Percentiles rank a stretch among this genome's conserved stretches.
Evolutionary conservation across 371 early-diverging fungal genomes (phyloP).

Genomic region (Mucor saturninus): DNA sequence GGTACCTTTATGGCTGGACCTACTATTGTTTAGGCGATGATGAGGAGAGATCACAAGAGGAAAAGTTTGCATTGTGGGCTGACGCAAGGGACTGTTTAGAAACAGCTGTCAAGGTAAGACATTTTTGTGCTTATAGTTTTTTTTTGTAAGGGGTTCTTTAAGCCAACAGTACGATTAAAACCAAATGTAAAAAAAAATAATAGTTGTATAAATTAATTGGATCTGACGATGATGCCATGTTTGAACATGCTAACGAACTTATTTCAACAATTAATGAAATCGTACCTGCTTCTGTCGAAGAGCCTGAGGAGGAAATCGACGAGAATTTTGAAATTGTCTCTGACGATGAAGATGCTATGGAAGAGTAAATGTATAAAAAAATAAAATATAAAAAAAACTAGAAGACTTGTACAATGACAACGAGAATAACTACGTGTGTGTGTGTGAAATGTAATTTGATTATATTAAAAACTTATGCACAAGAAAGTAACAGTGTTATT

Average conservation of each 20-base stretch:
- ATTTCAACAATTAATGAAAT: slow-evolving; percentile 56
- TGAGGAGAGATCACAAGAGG: slow-evolving; percentile 52
- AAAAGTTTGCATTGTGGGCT: slow-evolving; percentile 60
- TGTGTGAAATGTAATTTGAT: background rate
- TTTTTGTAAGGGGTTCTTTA: background rate
- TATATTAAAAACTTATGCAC: slow-evolving; percentile 6
- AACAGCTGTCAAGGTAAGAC: slow-evolving; percentile 67
- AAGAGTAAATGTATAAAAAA: slow-evolving; percentile 24
- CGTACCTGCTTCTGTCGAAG: slow-evolving; percentile 51
- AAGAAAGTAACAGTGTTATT: slow-evolving; percentile 9
- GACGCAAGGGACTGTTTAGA: slow-evolving; percentile 83
- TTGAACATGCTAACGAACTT: slow-evolving; percentile 74
- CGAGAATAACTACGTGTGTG: background rate
- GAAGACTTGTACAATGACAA: background rate
- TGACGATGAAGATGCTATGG: slow-evolving; percentile 54
- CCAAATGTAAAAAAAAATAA: background rate
- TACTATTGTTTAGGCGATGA: slow-evolving; percentile 85
- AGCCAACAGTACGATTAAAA: too few species aligned
- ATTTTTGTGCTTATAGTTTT: background rate
- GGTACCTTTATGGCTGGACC: slow-evolving; percentile 94
- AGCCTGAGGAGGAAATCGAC: slow-evolving; percentile 45
- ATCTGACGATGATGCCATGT: slow-evolving; percentile 71
- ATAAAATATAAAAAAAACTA: background rate
- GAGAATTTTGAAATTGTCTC: slow-evolving; percentile 42
- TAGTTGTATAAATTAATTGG: slow-evolving; percentile 64